Evolutionary conservation across 108 stramenopile genomes (phyloP).

Genomic region (Mayamaea pseudoterrestris): DNA sequence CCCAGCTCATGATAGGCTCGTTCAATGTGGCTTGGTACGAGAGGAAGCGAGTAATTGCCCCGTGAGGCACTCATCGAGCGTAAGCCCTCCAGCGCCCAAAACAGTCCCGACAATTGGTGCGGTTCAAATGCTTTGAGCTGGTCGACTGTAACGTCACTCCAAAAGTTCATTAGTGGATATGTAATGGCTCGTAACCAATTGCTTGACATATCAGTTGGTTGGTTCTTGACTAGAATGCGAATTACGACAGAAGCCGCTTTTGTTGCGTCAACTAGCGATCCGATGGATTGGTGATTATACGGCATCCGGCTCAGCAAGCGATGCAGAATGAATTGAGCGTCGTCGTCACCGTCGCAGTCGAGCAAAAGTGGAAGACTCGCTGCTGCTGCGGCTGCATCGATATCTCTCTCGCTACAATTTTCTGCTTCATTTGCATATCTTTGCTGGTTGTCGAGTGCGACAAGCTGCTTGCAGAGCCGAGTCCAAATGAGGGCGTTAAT

Average conservation of each 20-base stretch:
- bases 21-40: slow-evolving; percentile 14
- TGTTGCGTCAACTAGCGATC: slow-evolving; percentile 22
- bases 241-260: slow-evolving; percentile 24
- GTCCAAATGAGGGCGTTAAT: too few relatives aligned
- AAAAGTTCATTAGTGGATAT: background rate
- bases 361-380: too few relatives aligned
- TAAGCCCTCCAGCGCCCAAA: slow-evolving; percentile 26
- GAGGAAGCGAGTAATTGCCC: background rate
- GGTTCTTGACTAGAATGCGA: slow-evolving; percentile 3
- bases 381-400: too few relatives aligned
- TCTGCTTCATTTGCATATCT: too few relatives aligned
- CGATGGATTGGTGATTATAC: too few relatives aligned
- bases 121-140: slow-evolving; percentile 7
- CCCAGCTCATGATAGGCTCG: slow-evolving; percentile 18
- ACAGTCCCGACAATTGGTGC: slow-evolving; percentile 27
- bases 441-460: too few relatives aligned
- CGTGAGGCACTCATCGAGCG: background rate
- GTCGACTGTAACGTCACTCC: background rate
- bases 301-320: too few relatives aligned
- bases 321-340: too few relatives aligned
- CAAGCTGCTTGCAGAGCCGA: too few relatives aligned
- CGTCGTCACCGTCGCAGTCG: too few relatives aligned
- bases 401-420: too few relatives aligned
- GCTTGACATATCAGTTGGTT: background rate
- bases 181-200: slow-evolving; percentile 13